Percentiles rank a stretch among this genome's conserved stretches.
Evolutionary conservation across 2,329 filamentous ascomycete species (phyloP).

Genomic region (Aspergillus floridensis): DNA sequence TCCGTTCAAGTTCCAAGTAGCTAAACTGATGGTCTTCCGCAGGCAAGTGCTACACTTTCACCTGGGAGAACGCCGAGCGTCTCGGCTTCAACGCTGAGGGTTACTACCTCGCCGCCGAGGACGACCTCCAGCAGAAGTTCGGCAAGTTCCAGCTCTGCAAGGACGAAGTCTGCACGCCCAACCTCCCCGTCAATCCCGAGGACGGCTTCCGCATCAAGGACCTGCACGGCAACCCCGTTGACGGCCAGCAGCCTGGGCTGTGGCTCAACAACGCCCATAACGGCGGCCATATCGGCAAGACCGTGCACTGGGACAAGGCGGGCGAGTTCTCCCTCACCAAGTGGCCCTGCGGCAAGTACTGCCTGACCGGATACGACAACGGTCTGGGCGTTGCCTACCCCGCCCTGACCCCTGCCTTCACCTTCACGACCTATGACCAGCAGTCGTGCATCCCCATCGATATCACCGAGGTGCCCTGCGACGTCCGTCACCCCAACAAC

Average conservation of each 20-base stretch:
- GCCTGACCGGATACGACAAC: slow-evolving; percentile 9
- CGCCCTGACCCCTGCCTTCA: slow-evolving; percentile 7
- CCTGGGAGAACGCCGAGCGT: slow-evolving; percentile 8
- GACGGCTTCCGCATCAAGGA: slow-evolving; percentile 11
- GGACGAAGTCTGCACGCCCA: slow-evolving; percentile 5
- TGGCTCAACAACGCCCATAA: slow-evolving; percentile 14
- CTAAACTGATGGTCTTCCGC: not conserved
- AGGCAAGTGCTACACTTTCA: slow-evolving; percentile 18
- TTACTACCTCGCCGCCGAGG: slow-evolving; percentile 5
- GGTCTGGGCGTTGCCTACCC: slow-evolving; percentile 14
- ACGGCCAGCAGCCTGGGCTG: slow-evolving; percentile 4
- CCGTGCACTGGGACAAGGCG: not conserved
- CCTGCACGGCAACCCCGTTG: slow-evolving; percentile 8
- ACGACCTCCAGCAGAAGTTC: slow-evolving; percentile 10
- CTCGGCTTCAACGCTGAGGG: slow-evolving; percentile 12
- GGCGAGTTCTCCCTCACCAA: slow-evolving; percentile 12
- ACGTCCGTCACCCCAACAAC: slow-evolving; percentile 9
- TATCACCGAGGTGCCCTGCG: slow-evolving; percentile 14
- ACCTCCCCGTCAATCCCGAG: slow-evolving; percentile 3
- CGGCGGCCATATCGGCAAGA: slow-evolving; percentile 13
- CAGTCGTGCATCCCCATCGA: slow-evolving; percentile 15
- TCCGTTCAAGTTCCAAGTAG: no score
- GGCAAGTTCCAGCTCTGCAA: slow-evolving; percentile 16
- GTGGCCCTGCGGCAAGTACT: slow-evolving; percentile 16
- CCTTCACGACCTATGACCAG: slow-evolving; percentile 12